These are phyloP conservation scores for Metarhizium humberi DNA, from an alignment of 2,329 filamentous ascomycete genomes.

Conservation along the genomic window DNA sequence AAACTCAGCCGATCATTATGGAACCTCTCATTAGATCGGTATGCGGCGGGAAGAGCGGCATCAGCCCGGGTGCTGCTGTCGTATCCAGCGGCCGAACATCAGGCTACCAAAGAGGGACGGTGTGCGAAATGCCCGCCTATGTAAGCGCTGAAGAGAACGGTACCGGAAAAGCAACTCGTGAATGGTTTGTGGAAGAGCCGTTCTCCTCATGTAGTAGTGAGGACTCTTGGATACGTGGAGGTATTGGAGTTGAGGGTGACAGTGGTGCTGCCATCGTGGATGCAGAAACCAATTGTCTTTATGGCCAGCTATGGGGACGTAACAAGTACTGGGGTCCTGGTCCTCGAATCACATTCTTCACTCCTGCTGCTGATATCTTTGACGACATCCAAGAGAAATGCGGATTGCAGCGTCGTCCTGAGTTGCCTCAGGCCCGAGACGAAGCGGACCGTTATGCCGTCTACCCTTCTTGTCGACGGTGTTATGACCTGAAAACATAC, in stretches of 20 bases:
- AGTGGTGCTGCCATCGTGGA: conserved; percentile 36
- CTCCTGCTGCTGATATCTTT: conserved; percentile 32
- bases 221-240: conserved; percentile 34
- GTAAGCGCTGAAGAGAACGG: conserved; percentile 28
- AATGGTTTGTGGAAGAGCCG: conserved; percentile 36
- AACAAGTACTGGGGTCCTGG: conserved; percentile 33
- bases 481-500: too few relatives aligned
- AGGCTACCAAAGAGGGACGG: conserved; percentile 30
- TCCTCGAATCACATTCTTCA: conserved; percentile 32
- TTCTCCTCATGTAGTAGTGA: conserved; percentile 24
- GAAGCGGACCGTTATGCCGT: conserved; percentile 29
- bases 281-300: conserved; percentile 24
- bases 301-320: conserved; percentile 35
- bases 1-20: conserved; percentile 19
- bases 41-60: too few relatives aligned
- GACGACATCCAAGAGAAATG: conserved; percentile 37
- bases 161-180: conserved; percentile 31
- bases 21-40: conserved; percentile 20
- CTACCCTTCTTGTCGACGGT: too few relatives aligned
- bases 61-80: conserved; percentile 19
- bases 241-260: conserved; percentile 35
- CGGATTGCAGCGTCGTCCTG: conserved; percentile 27
- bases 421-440: conserved; percentile 30
- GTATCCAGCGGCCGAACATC: conserved; percentile 33
- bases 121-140: conserved; percentile 35